Percentiles rank a stretch among this genome's conserved stretches.
phyloP scores from a whole-genome alignment of 169 alveolate species.

The Cystoisospora suis region DNA sequence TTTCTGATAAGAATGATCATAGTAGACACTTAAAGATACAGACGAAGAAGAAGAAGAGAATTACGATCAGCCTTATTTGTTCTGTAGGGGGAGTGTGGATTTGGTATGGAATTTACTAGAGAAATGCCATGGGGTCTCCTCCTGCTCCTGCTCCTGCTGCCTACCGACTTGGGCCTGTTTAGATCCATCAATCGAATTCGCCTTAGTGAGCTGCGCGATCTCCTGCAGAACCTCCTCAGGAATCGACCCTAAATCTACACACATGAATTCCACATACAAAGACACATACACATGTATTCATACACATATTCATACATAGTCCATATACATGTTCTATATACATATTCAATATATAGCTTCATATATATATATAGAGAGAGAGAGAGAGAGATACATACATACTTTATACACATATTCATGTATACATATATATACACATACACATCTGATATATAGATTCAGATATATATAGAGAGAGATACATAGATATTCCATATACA shows the following conservation, averaged over 20 bases:
- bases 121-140: too few relatives aligned
- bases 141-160: not conserved
- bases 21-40: too few relatives aligned
- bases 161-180: constrained; percentile 63
- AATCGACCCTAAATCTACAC: constrained; percentile 25
- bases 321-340: not conserved
- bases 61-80: too few relatives aligned
- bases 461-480: not conserved
- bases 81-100: too few relatives aligned
- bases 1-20: too few relatives aligned
- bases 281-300: not conserved
- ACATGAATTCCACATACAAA: not conserved
- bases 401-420: not conserved
- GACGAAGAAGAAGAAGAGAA: too few relatives aligned
- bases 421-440: not conserved
- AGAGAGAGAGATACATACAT: not conserved
- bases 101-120: too few relatives aligned
- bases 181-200: constrained; percentile 70
- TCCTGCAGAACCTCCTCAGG: constrained; percentile 60
- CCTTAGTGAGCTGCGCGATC: constrained; percentile 75
- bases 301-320: not conserved
- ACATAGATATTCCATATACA: not conserved
- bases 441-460: not conserved
- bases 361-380: not conserved
- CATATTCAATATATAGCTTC: not conserved